Conservation (phyloP, 345 rosid genomes). For the Stellera chamaejasme region DNA sequence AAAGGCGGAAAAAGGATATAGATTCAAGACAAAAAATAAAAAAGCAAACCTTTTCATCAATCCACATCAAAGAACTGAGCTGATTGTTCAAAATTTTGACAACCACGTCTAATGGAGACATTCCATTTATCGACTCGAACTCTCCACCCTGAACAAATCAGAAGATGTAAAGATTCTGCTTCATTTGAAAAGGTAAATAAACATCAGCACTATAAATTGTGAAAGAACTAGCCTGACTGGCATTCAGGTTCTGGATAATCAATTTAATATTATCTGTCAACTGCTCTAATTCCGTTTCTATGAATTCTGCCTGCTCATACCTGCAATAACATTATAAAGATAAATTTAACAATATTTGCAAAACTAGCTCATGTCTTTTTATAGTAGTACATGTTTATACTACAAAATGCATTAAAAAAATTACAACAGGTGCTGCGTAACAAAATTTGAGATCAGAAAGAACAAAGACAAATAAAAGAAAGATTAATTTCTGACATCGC, state of each 20-base stretch:
- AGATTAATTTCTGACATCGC: conserved; percentile 62
- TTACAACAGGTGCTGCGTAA: neutral
- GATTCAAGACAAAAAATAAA: neutral
- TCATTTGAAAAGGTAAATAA: conserved; percentile 1
- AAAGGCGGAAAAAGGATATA: neutral
- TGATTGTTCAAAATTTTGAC: conserved; percentile 91
- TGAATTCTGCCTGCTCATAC: conserved; percentile 86
- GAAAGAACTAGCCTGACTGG: conserved; percentile 52
- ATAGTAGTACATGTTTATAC: too few relatives aligned
- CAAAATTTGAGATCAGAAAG: neutral
- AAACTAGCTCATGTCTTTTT: too few relatives aligned
- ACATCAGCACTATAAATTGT: neutral
- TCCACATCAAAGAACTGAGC: conserved; percentile 93
- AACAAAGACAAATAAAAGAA: neutral
- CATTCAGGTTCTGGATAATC: conserved; percentile 72
- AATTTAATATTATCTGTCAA: conserved; percentile 88
- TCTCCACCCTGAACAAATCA: conserved; percentile 69
- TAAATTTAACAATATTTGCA: neutral
- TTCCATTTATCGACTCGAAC: conserved; percentile 63
- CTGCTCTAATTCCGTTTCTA: conserved; percentile 91
- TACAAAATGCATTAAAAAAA: too few relatives aligned
- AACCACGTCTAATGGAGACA: conserved; percentile 86
- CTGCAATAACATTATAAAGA: conserved; percentile 29
- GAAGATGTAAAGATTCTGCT: conserved; percentile 6
- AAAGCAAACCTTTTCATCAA: conserved; percentile 78